Evolutionary conservation across 2,329 filamentous ascomycete genomes (phyloP), one percentile per base, ranked within the genome.

Genomic region (Fusarium napiforme): DNA sequence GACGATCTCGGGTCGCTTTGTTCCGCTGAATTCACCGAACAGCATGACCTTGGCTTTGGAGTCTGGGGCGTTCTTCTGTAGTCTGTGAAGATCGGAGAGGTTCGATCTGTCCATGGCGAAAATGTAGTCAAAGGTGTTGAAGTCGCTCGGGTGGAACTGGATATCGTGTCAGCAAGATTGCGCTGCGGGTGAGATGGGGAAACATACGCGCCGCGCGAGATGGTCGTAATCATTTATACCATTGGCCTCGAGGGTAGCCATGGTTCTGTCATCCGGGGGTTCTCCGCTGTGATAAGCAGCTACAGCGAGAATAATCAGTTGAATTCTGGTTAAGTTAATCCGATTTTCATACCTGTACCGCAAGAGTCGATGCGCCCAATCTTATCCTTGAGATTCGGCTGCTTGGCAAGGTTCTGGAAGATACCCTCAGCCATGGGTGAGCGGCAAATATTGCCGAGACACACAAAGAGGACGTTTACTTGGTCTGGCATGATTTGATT

Each of bases 401-500:
- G 88, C 74, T 88, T 86, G 45, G 88, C 88, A 45, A 96, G 84
- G 68, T 91, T 89, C 66, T 91, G 90, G 84, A 99, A 98, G 74
- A 97, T 93, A 56, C 93, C 96, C 85, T 98, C 96, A 50, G 95
- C 94, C 96, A 99, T 98, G 37, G 96, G 93, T 12, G 95, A 97
- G 69, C 89, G 87, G 81, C 95, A 99, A 79, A 98, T 98, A 83
- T 99, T 99, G 81, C 96, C 96, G 39, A 98, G 88, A 84, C 96
- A 99, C 77, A 98, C 96, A 81, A 98, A 98, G 59, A 98, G 89
- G 42, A 98, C 93, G 5, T 92, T 95, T 61, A 93, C 75, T 43
- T 82, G 81, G 68, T 84, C 83, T 11, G 83, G 67, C 83, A 84
- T 83, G 26, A 70, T 78, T 78, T 83, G 26, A 70, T 78, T 78